These are phyloP conservation scores for Lentinula sp. DNA, from an alignment of 768 basidiomycete species.

Conservation along the genomic window DNA sequence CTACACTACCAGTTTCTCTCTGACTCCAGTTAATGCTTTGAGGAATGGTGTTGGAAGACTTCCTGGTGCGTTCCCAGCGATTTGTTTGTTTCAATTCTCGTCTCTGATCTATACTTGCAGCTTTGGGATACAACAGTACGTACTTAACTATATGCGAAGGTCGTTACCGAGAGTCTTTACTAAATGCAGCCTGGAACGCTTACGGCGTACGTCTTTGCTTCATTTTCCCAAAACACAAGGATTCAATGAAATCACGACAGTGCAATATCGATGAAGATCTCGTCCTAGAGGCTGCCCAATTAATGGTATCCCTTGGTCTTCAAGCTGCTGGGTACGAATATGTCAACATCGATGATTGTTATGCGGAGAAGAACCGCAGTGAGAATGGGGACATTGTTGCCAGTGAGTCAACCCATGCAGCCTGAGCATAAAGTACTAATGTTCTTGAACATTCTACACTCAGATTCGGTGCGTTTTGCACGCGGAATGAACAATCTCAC, in stretches of 20 bases:
- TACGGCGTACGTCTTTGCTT: constrained; percentile 27
- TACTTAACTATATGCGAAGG: neutral
- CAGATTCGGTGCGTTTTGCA: constrained; percentile 48
- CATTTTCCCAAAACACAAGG: neutral
- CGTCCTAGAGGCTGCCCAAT: constrained; percentile 41
- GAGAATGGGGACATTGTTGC: constrained; percentile 46
- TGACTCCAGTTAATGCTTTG: neutral
- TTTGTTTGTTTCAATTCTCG: neutral
- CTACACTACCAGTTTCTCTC: neutral
- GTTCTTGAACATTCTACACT: neutral
- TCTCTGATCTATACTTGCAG: constrained; percentile 8
- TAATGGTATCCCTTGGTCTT: constrained; percentile 56
- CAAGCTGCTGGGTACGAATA: constrained; percentile 50
- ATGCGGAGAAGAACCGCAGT: constrained; percentile 49
- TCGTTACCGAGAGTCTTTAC: neutral
- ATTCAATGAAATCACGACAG: constrained; percentile 13
- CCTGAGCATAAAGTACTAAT: neutral
- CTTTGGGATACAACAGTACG: constrained; percentile 43
- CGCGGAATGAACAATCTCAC: constrained; percentile 53
- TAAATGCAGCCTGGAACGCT: constrained; percentile 38
- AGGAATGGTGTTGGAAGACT: constrained; percentile 8
- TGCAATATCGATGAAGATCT: constrained; percentile 45
- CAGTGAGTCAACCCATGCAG: constrained; percentile 24
- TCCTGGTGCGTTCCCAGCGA: constrained; percentile 2
- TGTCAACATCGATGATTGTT: constrained; percentile 65